Conservation (phyloP, 192 early-diverging fungal genomes). For the Linderina pennispora region DNA sequence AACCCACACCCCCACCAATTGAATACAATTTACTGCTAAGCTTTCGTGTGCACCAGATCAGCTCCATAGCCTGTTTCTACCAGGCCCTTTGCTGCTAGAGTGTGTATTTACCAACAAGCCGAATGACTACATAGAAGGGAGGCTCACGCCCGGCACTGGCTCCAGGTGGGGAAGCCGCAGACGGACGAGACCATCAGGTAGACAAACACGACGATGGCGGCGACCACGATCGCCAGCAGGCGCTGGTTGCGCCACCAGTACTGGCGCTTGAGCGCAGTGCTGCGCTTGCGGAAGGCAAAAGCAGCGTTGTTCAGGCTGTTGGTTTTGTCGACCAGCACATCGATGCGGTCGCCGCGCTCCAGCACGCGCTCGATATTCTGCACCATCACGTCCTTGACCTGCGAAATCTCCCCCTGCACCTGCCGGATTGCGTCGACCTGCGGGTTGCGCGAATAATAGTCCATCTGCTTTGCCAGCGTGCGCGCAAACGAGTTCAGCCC, state of each 20-base stretch:
- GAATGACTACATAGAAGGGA: background rate
- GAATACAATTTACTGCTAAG: too few species aligned
- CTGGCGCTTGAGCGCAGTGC: constrained; percentile 71
- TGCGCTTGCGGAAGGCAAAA: constrained; percentile 85
- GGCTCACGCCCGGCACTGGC: constrained; percentile 45
- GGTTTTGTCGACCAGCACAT: constrained; percentile 87
- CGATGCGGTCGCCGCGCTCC: constrained; percentile 83
- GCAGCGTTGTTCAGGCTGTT: constrained; percentile 81
- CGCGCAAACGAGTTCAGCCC: constrained; percentile 79
- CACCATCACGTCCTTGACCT: constrained; percentile 93
- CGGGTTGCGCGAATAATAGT: constrained; percentile 67
- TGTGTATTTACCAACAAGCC: background rate
- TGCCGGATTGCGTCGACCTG: constrained; percentile 69
- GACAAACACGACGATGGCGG: constrained; percentile 57
- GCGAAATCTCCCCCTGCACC: constrained; percentile 86
- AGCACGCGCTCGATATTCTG: constrained; percentile 90
- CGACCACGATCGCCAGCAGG: constrained; percentile 63
- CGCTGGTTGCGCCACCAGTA: constrained; percentile 97
- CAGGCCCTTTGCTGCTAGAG: too few species aligned
- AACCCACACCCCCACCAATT: too few species aligned
- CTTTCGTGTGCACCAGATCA: too few species aligned
- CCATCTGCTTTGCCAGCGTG: constrained; percentile 79
- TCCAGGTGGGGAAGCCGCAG: constrained; percentile 76
- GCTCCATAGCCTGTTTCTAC: too few species aligned
- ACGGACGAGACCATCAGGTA: constrained; percentile 67